A percentile compares a stretch with the other conserved stretches of the same genome.
These are phyloP conservation scores for Podospora australis DNA, from an alignment of 495 filamentous ascomycete species.

Conservation along the genomic window DNA sequence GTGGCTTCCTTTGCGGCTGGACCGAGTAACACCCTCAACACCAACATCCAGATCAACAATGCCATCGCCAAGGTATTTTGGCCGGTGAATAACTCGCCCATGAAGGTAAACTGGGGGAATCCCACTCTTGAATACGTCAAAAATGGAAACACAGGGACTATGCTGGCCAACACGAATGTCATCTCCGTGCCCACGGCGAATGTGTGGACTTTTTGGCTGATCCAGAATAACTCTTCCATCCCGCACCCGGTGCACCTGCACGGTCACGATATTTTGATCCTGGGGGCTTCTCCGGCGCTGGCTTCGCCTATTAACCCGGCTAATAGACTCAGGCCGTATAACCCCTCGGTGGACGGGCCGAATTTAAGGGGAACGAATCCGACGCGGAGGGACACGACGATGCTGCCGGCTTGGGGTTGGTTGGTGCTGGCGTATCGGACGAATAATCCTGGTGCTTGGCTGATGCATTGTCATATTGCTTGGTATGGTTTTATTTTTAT, in stretches of 20 bases:
- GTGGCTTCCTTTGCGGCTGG: conserved; percentile 6
- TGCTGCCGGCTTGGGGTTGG: conserved; percentile 34
- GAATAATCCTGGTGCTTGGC: conserved; percentile 42
- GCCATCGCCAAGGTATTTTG: conserved; percentile 14
- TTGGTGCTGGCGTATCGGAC: conserved; percentile 39
- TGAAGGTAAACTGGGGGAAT: conserved; percentile 30
- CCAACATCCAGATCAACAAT: conserved; percentile 8
- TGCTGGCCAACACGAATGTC: conserved; percentile 24
- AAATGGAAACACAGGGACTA: conserved; percentile 22
- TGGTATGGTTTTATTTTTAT: conserved; percentile 35
- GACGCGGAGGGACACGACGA: conserved; percentile 27
- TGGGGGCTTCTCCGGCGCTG: conserved; percentile 25
- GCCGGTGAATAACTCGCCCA: conserved; percentile 26
- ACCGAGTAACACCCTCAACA: conserved; percentile 5
- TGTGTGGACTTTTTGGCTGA: conserved; percentile 27
- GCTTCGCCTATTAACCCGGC: conserved; percentile 21
- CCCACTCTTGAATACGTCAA: conserved; percentile 29
- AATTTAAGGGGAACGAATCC: conserved; percentile 36
- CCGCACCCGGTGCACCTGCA: conserved; percentile 52
- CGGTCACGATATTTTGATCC: conserved; percentile 53
- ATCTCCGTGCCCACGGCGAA: conserved; percentile 22
- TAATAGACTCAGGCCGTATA: conserved; percentile 36
- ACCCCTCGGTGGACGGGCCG: conserved; percentile 11
- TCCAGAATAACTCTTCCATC: conserved; percentile 29
- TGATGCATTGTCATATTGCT: conserved; percentile 44